phyloP scores from a whole-genome alignment of 768 basidiomycete genomes.

The Leccinum rimulosum region DNA sequence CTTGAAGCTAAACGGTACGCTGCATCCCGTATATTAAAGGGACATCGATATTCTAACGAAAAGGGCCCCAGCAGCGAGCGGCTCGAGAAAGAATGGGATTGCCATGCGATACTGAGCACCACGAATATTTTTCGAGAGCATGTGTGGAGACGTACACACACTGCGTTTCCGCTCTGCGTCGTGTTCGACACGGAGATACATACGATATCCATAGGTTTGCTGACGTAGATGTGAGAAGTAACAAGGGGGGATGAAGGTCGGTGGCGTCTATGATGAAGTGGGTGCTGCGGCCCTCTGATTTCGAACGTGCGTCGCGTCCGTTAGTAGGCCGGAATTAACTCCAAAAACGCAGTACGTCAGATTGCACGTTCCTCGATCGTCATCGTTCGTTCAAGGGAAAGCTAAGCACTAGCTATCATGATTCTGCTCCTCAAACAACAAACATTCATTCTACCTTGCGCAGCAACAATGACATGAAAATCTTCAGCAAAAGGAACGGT shows the following conservation, averaged over 20 bases:
- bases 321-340: not conserved
- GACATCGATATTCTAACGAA: not conserved
- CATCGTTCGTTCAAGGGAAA: not conserved
- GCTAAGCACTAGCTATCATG: not conserved
- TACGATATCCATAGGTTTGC: not conserved
- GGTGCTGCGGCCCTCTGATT: constrained; percentile 46
- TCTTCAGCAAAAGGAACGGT: constrained; percentile 6
- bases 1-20: constrained; percentile 62
- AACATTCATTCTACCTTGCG: not conserved
- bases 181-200: not conserved
- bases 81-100: constrained; percentile 86
- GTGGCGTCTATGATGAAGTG: constrained; percentile 50
- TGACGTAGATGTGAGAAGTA: not conserved
- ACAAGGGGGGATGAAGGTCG: not conserved
- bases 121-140: not conserved
- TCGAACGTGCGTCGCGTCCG: constrained; percentile 36
- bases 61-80: constrained; percentile 61
- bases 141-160: not conserved
- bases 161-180: not conserved
- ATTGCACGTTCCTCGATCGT: not conserved
- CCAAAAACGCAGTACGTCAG: not conserved
- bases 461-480: constrained; percentile 1
- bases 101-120: constrained; percentile 67
- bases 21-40: not conserved
- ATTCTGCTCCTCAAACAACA: not conserved